Evolutionary conservation across 2,329 filamentous ascomycete genomes (phyloP), one percentile per base, ranked within the genome.

Genomic region (Colletotrichum chrysophilum): DNA sequence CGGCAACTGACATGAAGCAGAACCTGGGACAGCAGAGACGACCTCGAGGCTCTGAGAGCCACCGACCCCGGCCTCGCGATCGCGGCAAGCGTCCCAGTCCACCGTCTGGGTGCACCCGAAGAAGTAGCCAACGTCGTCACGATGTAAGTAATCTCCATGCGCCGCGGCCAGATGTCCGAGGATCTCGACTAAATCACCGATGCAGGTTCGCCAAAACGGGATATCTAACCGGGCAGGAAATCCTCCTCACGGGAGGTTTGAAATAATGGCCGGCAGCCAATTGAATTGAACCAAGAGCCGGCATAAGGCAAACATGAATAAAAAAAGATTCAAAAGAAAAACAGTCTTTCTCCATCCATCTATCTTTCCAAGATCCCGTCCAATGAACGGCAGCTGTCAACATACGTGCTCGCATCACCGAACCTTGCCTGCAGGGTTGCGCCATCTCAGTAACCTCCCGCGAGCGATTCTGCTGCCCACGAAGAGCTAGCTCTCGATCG

Each of bases 41-140:
- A 84, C 62, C 71, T 84, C 13, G 83, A 85, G 2, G 77, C 76
- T 3, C 60, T 85, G 8, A 80, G 77, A 24, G 76, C 77, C 1
- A 74, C 79, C 1, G 84, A 85, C 10, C 81, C 83, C 0, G 84
- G 84, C 1, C 79, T 85, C 0, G 83, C 82, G 1, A 83, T 85
- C 34, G 83, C 83, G 0, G 80, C 81, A 0, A 80, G 80, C 16
- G 79, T 85, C 5, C 84, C 84, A 1, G 79, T 85, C 0, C 82
- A 82, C 58, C 79, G 84, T 13, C 70, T 85, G 5, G 84, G 84
- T 5, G 70, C 78, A 1, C 83, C 84, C 0, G 79, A 84, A 7
- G 84, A 85, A 55, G 84, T 85, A 13, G 79, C 82, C 10, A 83
- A 81, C 21, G 79, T 83, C 9, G 81, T 83, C 8, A 78, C 77